A percentile compares a stretch with the other conserved stretches of the same genome.
phyloP scores from a whole-genome alignment of 495 filamentous ascomycete genomes.

The Bathelium albidoporum region DNA sequence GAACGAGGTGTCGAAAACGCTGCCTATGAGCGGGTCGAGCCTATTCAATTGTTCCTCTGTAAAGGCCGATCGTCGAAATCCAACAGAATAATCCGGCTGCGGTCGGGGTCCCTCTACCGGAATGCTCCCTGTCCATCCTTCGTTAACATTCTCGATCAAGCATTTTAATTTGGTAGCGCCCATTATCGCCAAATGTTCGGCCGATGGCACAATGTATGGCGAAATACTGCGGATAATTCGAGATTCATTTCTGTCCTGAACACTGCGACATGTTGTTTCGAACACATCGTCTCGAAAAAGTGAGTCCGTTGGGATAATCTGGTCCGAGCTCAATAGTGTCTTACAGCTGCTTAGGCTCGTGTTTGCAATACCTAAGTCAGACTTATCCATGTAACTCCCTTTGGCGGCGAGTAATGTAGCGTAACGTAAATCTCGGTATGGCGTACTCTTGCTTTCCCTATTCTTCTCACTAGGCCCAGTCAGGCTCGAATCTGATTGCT shows the following conservation, averaged over 20 bases:
- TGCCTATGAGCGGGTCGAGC: constrained; percentile 2
- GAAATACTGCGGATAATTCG: constrained; percentile 6
- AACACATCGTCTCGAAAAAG: constrained; percentile 26
- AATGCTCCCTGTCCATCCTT: constrained; percentile 34
- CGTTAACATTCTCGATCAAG: constrained; percentile 26
- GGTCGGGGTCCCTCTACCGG: constrained; percentile 27
- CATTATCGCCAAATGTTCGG: constrained; percentile 11
- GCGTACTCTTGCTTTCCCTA: constrained; percentile 32
- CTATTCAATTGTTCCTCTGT: constrained; percentile 13
- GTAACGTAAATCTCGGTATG: constrained; percentile 33
- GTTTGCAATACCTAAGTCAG: constrained; percentile 22
- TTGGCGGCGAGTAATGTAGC: constrained; percentile 27
- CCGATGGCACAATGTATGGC: constrained; percentile 3
- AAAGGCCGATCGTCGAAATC: constrained; percentile 16
- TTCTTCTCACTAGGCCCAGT: constrained; percentile 33
- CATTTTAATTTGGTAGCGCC: constrained; percentile 4
- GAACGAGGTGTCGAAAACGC: constrained; percentile 6
- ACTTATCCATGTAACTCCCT: constrained; percentile 34
- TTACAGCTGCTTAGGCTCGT: constrained; percentile 22
- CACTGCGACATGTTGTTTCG: neutral
- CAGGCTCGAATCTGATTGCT: constrained; percentile 31
- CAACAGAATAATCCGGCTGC: constrained; percentile 37
- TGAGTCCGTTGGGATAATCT: constrained; percentile 26
- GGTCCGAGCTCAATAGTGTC: constrained; percentile 24
- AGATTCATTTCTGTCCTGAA: constrained; percentile 7